These are phyloP conservation scores for Aspergillus bombycis DNA, from an alignment of 2,329 filamentous ascomycete genomes.

Conservation along the genomic window DNA sequence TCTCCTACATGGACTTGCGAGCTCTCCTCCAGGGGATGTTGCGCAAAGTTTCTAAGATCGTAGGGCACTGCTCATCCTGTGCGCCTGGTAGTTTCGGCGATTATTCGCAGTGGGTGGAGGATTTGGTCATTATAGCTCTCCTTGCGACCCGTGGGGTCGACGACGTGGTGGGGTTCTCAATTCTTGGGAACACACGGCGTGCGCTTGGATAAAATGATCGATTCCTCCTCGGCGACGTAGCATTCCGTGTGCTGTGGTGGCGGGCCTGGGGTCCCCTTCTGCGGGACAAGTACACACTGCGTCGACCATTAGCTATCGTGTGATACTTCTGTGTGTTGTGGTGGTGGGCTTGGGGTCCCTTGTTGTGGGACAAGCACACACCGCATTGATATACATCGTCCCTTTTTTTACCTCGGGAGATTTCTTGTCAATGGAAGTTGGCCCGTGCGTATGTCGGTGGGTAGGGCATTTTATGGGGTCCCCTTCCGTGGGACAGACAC, in stretches of 20 bases:
- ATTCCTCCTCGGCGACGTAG: background rate
- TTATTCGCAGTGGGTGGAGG: background rate
- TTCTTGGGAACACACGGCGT: background rate
- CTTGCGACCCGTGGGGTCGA: background rate
- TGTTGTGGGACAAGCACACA: background rate
- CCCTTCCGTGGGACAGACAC: background rate
- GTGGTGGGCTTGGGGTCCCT: background rate
- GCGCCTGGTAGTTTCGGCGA: background rate
- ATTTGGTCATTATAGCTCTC: background rate
- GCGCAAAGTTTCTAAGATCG: background rate
- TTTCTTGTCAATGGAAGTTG: background rate
- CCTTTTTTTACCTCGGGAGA: background rate
- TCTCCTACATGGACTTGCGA: background rate
- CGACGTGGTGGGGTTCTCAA: background rate
- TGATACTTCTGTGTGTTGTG: background rate
- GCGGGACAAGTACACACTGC: background rate
- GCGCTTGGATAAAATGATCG: background rate
- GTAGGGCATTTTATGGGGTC: background rate
- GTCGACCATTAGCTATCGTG: background rate
- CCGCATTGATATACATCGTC: background rate
- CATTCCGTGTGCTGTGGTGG: background rate
- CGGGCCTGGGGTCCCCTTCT: background rate
- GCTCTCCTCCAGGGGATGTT: background rate
- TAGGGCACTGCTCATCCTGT: background rate
- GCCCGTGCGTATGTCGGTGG: background rate